Evolutionary conservation across 2,329 filamentous ascomycete species (phyloP), one percentile per base, ranked within the genome.

Genomic region (Cladosporium velox): DNA sequence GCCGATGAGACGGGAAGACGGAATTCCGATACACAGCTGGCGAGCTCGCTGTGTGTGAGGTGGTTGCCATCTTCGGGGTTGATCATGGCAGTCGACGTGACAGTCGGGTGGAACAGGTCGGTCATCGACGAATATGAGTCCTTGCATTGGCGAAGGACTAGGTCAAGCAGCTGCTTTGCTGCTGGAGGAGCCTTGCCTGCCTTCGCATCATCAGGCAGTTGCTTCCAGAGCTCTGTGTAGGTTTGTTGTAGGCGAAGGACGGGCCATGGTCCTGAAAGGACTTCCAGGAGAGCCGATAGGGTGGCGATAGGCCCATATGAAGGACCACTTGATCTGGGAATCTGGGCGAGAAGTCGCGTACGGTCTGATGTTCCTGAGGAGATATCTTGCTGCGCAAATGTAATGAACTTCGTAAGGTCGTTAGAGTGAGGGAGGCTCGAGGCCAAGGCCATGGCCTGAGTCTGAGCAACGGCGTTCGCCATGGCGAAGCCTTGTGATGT

Each of bases 171-270:
- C 47, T 60, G 30, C 41, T 68, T 65, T 15, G 54, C 65, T 6
- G 68, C 49, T 28, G 65, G 26, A 1, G 71, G 65, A 28, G 68
- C 67, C 32, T 59, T 68, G 24, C 73, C 73, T n/a, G 75, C 70
- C 62, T 77, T 80, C 30, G 72, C 71, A 14, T 70, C 70, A 64
- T 81, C 77, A 2, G 80, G 79, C 5, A 82, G 68, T 2, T 74
- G 70, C 59, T 76, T 79, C 72, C 75, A 78, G 2, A 81, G 68
- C 41, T 75, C 70, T 4, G 75, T 74, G 64, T 79, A 76, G 57
- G 75, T 77, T 24, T 75, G 75, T 59, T 74, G 72, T 2, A 76
- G 67, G 41, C 73, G 68, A 18, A 76, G 70, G 11, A 74, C 66
- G 3, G 75, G 73, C 74, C 74, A 76, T 44, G 69, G 69, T 57